Percentiles rank a stretch among this genome's conserved stretches.
These are phyloP conservation scores for Pseudonitzschia multistriata DNA, from an alignment of 108 stramenopile genomes.

Conservation along the genomic window DNA sequence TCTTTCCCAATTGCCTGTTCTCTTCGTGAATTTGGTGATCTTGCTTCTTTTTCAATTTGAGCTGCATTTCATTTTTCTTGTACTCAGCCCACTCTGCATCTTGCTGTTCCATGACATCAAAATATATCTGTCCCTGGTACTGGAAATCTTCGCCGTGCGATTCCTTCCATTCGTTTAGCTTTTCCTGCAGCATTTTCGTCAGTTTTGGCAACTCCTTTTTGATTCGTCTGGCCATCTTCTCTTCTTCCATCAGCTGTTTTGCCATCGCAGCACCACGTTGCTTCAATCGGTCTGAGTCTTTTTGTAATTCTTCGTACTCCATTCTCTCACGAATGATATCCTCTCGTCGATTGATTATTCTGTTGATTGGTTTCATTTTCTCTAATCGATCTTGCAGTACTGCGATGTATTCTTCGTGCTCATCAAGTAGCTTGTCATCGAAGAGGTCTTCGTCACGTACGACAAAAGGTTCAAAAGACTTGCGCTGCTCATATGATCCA, in stretches of 20 bases:
- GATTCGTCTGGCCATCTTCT: constrained; percentile 88
- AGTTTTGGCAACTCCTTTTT: constrained; percentile 81
- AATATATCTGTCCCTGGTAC: constrained; percentile 64
- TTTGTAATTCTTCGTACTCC: constrained; percentile 81
- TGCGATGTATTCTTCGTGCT: constrained; percentile 76
- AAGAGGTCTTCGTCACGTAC: constrained; percentile 64
- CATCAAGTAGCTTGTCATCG: constrained; percentile 77
- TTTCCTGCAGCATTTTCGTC: constrained; percentile 55
- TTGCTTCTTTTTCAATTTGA: constrained; percentile 76
- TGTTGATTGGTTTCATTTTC: constrained; percentile 84
- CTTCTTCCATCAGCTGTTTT: constrained; percentile 90
- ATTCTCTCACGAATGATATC: constrained; percentile 72
- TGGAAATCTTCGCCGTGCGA: constrained; percentile 64
- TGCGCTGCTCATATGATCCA: constrained; percentile 48
- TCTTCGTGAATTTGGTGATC: constrained; percentile 45
- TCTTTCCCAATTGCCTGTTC: constrained; percentile 22
- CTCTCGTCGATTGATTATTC: constrained; percentile 83
- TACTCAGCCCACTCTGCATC: constrained; percentile 80
- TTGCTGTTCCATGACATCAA: constrained; percentile 63
- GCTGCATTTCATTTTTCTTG: constrained; percentile 67
- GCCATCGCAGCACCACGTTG: constrained; percentile 80
- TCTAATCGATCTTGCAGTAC: constrained; percentile 62
- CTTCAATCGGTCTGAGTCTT: constrained; percentile 85
- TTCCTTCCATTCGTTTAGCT: constrained; percentile 69
- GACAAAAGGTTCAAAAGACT: constrained; percentile 59